Base-by-base conservation (phyloP, 139 green algal species). In the Eudorina sp. region DNA sequence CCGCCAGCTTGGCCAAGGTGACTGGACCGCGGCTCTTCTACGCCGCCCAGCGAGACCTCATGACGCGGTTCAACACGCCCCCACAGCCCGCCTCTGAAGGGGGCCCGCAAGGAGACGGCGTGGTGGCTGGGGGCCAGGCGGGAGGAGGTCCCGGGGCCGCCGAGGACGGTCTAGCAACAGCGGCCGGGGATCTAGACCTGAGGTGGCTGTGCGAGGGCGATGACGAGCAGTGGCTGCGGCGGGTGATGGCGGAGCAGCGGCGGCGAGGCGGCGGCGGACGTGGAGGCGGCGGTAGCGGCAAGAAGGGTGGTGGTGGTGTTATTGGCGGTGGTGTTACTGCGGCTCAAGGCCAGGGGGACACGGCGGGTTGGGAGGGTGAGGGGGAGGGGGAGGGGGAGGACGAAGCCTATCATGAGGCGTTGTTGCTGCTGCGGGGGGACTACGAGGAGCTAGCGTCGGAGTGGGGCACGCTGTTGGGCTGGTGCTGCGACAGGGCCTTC, bases 401-500 rank as follows among this genome's bases (percentile, higher is more conserved):
- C 13, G 34, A 84, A 27, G n/a, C n/a, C n/a, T n/a, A n/a, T n/a
- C n/a, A n/a, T n/a, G 77, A 38, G 19, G 77, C 36, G 51, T 8
- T 85, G 78, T 0, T 58, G 78, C 53, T 85, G 78, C 55, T 85
- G 27, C 78, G 55, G 27, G 78, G 78, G 11, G 78, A 85, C 31
- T 85, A 45, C 3, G 78, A 85, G 27, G 58, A 74, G 78, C 38
- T 48, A 27, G 36, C 41, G 29, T 46, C 55, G 21, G 78, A 85
- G 55, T 85, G 78, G 78, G 25, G 43, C 23, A 53, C n/a, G 11
- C 29, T 85, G 78, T 55, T 85, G 78, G 78, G 78, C 1, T 85
- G 78, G 78, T 85, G 78, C 55, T 48, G 36, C 29, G 78, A 85
- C 55, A 43, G 29, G 53, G 78, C 78, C 6, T 85, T 85, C 55